A percentile compares a stretch with the other conserved stretches of the same genome.
phyloP scores from a whole-genome alignment of 2,329 filamentous ascomycete species.

The Xylariales sp. region DNA sequence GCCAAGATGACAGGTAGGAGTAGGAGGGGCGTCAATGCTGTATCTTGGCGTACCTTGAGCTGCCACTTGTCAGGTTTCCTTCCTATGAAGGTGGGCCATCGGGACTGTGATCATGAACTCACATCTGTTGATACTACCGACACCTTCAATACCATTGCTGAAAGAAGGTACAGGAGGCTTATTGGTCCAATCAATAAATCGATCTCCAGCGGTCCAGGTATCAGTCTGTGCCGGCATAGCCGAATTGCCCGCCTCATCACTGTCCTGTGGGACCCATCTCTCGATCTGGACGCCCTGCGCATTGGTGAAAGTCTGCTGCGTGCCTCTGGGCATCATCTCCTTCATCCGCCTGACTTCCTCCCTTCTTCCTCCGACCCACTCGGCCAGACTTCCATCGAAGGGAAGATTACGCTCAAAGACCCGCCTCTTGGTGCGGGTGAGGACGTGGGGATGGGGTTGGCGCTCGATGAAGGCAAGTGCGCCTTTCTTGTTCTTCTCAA shows the following conservation, averaged over 20 bases:
- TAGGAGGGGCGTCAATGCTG: too few relatives aligned
- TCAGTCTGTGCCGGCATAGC: background rate
- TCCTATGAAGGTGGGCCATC: too few relatives aligned
- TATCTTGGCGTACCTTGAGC: too few relatives aligned
- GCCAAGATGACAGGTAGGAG: too few relatives aligned
- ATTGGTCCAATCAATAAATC: background rate
- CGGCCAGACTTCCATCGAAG: background rate
- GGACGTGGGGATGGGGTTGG: conserved; percentile 6
- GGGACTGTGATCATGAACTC: too few relatives aligned
- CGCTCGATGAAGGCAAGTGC: conserved; percentile 23
- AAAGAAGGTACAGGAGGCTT: background rate
- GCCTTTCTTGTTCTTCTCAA: conserved; percentile 17
- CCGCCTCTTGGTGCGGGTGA: conserved; percentile 23
- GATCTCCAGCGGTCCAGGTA: background rate
- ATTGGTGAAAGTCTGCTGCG: background rate
- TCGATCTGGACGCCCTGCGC: conserved; percentile 1
- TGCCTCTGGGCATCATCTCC: background rate
- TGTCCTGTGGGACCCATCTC: background rate
- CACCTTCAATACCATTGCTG: too few relatives aligned
- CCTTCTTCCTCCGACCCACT: background rate
- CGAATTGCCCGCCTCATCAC: background rate
- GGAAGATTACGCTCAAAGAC: conserved; percentile 19
- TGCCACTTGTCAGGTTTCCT: too few relatives aligned
- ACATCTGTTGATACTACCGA: too few relatives aligned
- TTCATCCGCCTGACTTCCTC: background rate